A percentile compares a stretch with the other conserved stretches of the same genome.
phyloP scores from a whole-genome alignment of 768 basidiomycete genomes.

The Kwoniella heveanensis region DNA sequence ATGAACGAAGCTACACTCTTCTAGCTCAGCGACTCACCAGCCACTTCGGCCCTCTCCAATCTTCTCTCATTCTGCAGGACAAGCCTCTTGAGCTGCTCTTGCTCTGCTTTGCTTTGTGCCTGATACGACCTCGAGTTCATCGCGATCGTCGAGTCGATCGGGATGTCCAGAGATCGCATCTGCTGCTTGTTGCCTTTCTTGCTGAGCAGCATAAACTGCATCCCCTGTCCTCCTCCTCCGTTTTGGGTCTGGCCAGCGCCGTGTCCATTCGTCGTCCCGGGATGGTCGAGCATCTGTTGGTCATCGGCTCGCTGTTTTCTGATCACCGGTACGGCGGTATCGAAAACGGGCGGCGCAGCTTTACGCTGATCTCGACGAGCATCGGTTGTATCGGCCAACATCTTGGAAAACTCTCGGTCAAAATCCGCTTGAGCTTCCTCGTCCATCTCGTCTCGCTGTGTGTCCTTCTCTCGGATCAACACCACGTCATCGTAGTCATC shows the following conservation, averaged over 20 bases:
- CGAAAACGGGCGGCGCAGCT: slow-evolving; percentile 82
- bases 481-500: slow-evolving; percentile 78
- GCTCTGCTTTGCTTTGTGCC: slow-evolving; percentile 90
- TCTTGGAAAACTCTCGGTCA: slow-evolving; percentile 90
- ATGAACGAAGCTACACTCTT: no score
- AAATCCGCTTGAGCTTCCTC: slow-evolving; percentile 92
- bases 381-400: slow-evolving; percentile 88
- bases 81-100: slow-evolving; percentile 93
- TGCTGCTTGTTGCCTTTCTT: slow-evolving; percentile 93
- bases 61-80: slow-evolving; percentile 59
- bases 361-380: slow-evolving; percentile 78
- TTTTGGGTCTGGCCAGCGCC: no score
- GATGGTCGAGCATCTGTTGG: neutral
- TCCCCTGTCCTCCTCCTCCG: slow-evolving; percentile 59
- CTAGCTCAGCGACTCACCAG: slow-evolving; percentile 42
- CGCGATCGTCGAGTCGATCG: slow-evolving; percentile 81
- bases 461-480: slow-evolving; percentile 59
- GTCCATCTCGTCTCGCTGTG: slow-evolving; percentile 74
- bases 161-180: slow-evolving; percentile 84
- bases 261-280: no score
- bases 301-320: slow-evolving; percentile 61
- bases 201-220: slow-evolving; percentile 90
- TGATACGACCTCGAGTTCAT: slow-evolving; percentile 89
- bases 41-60: slow-evolving; percentile 50
- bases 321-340: slow-evolving; percentile 71